Evolutionary conservation across 23 red algal genomes (phyloP), one percentile per base, ranked within the genome.

Genomic region (Gracilaria gracilis): DNA sequence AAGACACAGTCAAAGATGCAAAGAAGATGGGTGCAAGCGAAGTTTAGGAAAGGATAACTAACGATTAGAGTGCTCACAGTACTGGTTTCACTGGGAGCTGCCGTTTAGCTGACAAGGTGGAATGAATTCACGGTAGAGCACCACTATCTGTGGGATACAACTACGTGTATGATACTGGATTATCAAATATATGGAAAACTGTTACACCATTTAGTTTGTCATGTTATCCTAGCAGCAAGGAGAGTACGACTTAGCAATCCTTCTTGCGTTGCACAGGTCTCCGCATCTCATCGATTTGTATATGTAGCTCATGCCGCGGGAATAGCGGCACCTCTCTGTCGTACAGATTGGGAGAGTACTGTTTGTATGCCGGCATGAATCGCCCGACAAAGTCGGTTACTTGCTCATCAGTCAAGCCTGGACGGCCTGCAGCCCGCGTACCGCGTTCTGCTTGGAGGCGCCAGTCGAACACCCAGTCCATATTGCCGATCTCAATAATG

Each of bases 301-400:
- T 94, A 38, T 94, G 83, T 1, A 94, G 81, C 74, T 94, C 83
- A 70, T 90, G 87, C 8, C 71, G 53, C 25, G 75, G 78, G 50
- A 81, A 75, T 37, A 88, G 51, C 25, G 91, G 75, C 49, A 49
- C 31, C 9, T 20, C 15, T 25, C 82, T 46, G n/a, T 89, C 39
- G 75, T 98, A 98, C 57, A 98, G 75, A 2, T 38, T 61, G 28
- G 50, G 69, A 19, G 89, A 65, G 66, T 99, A 99, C 75, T 87
- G 82, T 57, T 96, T 83, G 83, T 99, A 99, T 0, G 90, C 75
- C 16, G 93, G 94, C 97, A 99, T 99, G 51, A 99, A 99, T 6
- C 94, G 67, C 40, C 81, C 71, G 0, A 99, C 97, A 95, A 99
- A 99, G 49, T 91, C 97, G 13, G 38, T 80, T 4, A 99, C 88